phyloP scores from a whole-genome alignment of 805 yeast genomes.

The Yamadazyma sp. region DNA sequence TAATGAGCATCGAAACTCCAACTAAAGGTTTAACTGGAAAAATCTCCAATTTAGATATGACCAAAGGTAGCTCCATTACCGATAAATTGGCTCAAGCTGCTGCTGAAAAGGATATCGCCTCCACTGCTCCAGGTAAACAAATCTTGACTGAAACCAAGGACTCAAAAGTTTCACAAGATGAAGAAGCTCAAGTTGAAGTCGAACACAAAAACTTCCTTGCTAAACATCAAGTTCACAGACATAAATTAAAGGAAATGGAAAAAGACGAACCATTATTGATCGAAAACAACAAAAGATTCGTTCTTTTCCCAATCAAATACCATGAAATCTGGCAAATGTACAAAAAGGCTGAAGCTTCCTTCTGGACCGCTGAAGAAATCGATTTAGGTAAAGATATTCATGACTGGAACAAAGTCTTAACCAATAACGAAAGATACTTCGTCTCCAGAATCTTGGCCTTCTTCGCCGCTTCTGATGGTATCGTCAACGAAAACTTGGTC shows the following conservation, averaged over 20 bases:
- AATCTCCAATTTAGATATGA: conserved; percentile 39
- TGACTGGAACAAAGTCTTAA: conserved; percentile 91
- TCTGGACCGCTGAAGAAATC: conserved; percentile 99
- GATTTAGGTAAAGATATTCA: conserved; percentile 87
- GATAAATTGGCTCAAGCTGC: conserved; percentile 44
- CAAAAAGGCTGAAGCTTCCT: conserved; percentile 98
- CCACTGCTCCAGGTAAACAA: conserved; percentile 13
- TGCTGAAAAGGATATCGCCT: conserved; percentile 29
- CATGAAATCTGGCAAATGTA: conserved; percentile 99
- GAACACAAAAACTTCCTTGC: conserved; percentile 56
- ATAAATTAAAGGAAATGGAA: conserved; percentile 68
- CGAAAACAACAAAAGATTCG: conserved; percentile 87
- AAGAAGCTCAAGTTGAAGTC: conserved; percentile 20
- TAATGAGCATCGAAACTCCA: too few species aligned
- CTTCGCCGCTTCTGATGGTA: conserved; percentile 98
- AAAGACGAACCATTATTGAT: conserved; percentile 82
- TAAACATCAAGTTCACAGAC: conserved; percentile 69
- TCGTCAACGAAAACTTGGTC: conserved; percentile 94
- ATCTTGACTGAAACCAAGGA: conserved; percentile 8
- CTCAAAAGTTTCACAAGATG: conserved; percentile 16
- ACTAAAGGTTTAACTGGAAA: conserved; percentile 46
- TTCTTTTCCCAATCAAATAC: conserved; percentile 92
- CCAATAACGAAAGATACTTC: conserved; percentile 88
- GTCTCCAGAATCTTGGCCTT: conserved; percentile 92
- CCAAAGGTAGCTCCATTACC: conserved; percentile 36